These are phyloP conservation scores for Aspergillus diversus DNA, from an alignment of 495 filamentous ascomycete species.

Conservation along the genomic window DNA sequence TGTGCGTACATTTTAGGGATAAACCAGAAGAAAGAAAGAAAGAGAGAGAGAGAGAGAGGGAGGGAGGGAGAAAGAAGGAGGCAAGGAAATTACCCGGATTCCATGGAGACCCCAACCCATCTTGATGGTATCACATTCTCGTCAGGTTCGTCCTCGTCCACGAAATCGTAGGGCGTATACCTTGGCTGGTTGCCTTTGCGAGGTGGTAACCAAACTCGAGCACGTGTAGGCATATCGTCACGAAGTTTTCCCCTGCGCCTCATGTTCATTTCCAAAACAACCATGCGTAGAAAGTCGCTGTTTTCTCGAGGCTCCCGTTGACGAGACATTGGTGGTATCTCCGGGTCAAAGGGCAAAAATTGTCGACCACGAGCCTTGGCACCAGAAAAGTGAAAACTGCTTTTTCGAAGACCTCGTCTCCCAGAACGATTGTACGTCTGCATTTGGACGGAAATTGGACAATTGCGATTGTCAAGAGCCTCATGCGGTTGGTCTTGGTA, in stretches of 20 bases:
- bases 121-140: slow-evolving; percentile 40
- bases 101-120: slow-evolving; percentile 47
- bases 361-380: slow-evolving; percentile 35
- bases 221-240: slow-evolving; percentile 78
- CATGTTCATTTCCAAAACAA: slow-evolving; percentile 98
- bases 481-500: slow-evolving; percentile 52
- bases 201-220: slow-evolving; percentile 85
- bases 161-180: slow-evolving; percentile 30
- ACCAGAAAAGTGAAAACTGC: slow-evolving; percentile 35
- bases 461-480: slow-evolving; percentile 41
- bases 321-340: slow-evolving; percentile 57
- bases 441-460: slow-evolving; percentile 83
- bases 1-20: slow-evolving; percentile 25
- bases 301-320: slow-evolving; percentile 94
- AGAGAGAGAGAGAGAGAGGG: slow-evolving; percentile 14
- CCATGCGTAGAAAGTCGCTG: slow-evolving; percentile 88
- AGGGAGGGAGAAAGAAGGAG: slow-evolving; percentile 18
- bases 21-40: slow-evolving; percentile 3
- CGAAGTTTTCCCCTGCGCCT: slow-evolving; percentile 87
- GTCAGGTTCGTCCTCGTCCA: slow-evolving; percentile 35
- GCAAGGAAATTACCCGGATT: slow-evolving; percentile 22
- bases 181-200: slow-evolving; percentile 54
- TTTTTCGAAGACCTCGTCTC: slow-evolving; percentile 38
- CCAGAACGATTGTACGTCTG: slow-evolving; percentile 69
- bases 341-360: slow-evolving; percentile 49